Base-by-base conservation (phyloP, 2,329 filamentous ascomycete species). In the Trichoderma afroharzianum region DNA sequence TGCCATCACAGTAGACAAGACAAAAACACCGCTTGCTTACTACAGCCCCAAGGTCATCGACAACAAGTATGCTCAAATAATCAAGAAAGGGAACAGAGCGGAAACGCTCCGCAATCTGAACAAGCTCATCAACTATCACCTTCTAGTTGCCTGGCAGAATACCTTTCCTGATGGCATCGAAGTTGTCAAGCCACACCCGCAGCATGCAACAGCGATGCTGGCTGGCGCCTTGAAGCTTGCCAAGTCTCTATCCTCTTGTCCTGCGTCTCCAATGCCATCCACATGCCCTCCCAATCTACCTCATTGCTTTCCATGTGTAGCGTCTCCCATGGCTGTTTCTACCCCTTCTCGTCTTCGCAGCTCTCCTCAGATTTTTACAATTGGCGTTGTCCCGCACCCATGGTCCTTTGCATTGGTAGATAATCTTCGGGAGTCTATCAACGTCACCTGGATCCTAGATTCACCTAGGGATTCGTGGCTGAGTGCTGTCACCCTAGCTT, bases 351-450 rank as follows among this genome's bases (percentile, higher is more conserved):
- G 86, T 21, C 96, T 93, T 80, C 87, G 87, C 70, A 97, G 98
- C 80, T 87, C 86, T 5, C 90, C 91, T 15, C 85, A 85, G 1
- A 79, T 92, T 18, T 98, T 94, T 83, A 94, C 92, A 3, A 93
- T 99, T 74, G 94, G 92, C 72, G 93, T 91, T 0, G 91, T 98
- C 14, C 95, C 95, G 0, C 96, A 99, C 79, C 96, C 96, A 0
- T 97, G 94, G 84, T 98, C 95, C 1, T 85, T 94, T 55, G 88
- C 90, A 68, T 88, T 90, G 14, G 84, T 98, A 21, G 86, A 89
- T 72, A 86, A 89, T 74, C 86, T 89, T 71, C 85, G 88, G 53
- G 85, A 89, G 3, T 82, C 86, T 2, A 83, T 93, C 63, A 91
- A 91, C 62, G 82, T 91, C 1, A 80, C 84, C 8, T 92, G 89